phyloP scores from a whole-genome alignment of 768 basidiomycete genomes.

The Tulasnella sp. region DNA sequence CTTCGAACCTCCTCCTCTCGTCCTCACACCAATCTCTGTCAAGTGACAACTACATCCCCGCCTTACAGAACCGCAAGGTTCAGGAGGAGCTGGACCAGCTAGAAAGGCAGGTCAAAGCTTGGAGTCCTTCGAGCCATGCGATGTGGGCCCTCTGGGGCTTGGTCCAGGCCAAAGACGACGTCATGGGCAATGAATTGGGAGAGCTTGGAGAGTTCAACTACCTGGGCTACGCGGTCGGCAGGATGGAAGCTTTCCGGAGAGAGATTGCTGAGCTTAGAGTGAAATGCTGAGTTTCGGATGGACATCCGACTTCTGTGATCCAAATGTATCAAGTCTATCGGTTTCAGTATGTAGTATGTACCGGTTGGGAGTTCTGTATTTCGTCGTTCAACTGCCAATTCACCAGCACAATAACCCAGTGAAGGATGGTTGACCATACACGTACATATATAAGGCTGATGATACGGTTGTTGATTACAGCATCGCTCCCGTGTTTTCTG shows the following conservation, averaged over 20 bases:
- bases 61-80: constrained; percentile 22
- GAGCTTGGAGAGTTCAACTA: constrained; percentile 69
- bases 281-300: neutral
- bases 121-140: constrained; percentile 84
- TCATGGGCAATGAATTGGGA: constrained; percentile 43
- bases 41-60: constrained; percentile 1
- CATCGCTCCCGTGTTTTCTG: too few relatives aligned
- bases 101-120: constrained; percentile 68
- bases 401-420: too few relatives aligned
- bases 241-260: constrained; percentile 31
- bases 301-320: too few relatives aligned
- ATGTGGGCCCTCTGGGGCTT: constrained; percentile 96
- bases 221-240: constrained; percentile 53
- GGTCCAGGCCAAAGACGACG: constrained; percentile 72
- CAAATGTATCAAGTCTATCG: too few relatives aligned
- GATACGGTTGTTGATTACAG: too few relatives aligned
- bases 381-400: too few relatives aligned
- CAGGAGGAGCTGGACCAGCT: constrained; percentile 45
- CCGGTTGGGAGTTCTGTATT: too few relatives aligned
- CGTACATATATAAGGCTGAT: too few relatives aligned
- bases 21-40: constrained; percentile 4
- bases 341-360: too few relatives aligned
- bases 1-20: constrained; percentile 3
- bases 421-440: too few relatives aligned
- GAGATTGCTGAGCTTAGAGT: constrained; percentile 26